Conservation (phyloP, 164 flowering plant genomes). For the Protea cynaroides region DNA sequence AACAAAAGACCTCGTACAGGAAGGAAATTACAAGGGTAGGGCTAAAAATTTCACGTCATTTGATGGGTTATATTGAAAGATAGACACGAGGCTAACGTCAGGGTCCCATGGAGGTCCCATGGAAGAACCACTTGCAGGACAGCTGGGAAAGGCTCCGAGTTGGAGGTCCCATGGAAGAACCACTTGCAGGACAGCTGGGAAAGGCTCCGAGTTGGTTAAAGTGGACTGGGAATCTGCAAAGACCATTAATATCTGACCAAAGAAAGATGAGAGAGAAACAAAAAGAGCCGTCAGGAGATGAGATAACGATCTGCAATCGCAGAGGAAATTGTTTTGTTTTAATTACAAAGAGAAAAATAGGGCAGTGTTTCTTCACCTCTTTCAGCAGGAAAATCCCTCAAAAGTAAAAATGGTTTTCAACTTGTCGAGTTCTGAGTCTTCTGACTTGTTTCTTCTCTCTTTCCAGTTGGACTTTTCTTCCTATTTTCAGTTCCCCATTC, state of each 20-base stretch:
- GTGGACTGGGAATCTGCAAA: conserved; percentile 2
- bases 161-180: conserved; percentile 10
- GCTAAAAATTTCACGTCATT: conserved; percentile 9
- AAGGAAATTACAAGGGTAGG: conserved; percentile 9
- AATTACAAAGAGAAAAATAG: not conserved
- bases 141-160: conserved; percentile 8
- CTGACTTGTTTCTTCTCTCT: no score
- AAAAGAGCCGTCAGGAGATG: conserved; percentile 2
- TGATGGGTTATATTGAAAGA: conserved; percentile 17
- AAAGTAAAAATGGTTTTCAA: not conserved
- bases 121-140: conserved; percentile 12
- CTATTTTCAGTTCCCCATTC: no score
- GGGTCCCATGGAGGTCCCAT: no score
- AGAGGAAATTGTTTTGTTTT: not conserved
- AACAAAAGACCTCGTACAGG: not conserved
- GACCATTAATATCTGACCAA: conserved; percentile 12
- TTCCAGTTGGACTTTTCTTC: no score
- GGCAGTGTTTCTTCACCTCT: not conserved
- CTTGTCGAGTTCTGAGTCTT: no score
- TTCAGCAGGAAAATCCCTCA: not conserved
- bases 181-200: conserved; percentile 16
- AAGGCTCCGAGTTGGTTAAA: conserved; percentile 9
- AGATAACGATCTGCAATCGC: conserved; percentile 14
- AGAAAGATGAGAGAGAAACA: not conserved
- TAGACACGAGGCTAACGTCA: not conserved